Evolutionary conservation across 2,329 filamentous ascomycete species (phyloP).

Genomic region (Dactylellina drechsleri): DNA sequence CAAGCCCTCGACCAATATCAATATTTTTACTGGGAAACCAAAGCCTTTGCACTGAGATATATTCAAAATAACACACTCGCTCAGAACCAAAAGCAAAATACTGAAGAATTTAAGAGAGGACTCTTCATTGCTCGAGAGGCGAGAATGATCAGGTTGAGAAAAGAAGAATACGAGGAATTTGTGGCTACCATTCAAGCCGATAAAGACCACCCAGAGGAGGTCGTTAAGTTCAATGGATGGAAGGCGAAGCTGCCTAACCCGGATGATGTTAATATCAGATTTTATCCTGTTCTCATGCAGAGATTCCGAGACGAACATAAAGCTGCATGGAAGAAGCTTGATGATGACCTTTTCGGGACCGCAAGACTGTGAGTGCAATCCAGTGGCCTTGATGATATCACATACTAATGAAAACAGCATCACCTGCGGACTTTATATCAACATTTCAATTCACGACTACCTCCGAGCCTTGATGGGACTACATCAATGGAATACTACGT

Average conservation of each 20-base stretch:
- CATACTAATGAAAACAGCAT: slow-evolving; percentile 59
- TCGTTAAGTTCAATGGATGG: slow-evolving; percentile 58
- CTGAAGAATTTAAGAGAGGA: slow-evolving; percentile 33
- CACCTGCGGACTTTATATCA: slow-evolving; percentile 68
- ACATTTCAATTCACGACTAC: slow-evolving; percentile 71
- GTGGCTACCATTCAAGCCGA: slow-evolving; percentile 32
- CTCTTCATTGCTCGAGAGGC: slow-evolving; percentile 28
- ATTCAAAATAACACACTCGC: slow-evolving; percentile 41
- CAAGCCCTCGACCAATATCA: slow-evolving; percentile 61
- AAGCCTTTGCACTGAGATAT: slow-evolving; percentile 44
- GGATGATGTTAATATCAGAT: slow-evolving; percentile 28
- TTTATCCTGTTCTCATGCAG: slow-evolving; percentile 26
- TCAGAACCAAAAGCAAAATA: slow-evolving; percentile 36
- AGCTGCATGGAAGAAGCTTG: slow-evolving; percentile 62
- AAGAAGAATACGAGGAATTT: slow-evolving; percentile 42
- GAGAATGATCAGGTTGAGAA: slow-evolving; percentile 24
- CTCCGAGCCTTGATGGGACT: slow-evolving; percentile 71
- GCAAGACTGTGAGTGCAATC: slow-evolving; percentile 62
- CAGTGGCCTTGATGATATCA: slow-evolving; percentile 60
- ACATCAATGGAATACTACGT: slow-evolving; percentile 65
- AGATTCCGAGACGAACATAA: slow-evolving; percentile 48
- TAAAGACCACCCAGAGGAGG: slow-evolving; percentile 58
- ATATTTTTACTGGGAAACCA: slow-evolving; percentile 60
- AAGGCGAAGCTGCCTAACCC: slow-evolving; percentile 4
- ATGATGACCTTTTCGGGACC: slow-evolving; percentile 69